These are phyloP conservation scores for Daldinia bambusicola DNA, from an alignment of 495 filamentous ascomycete genomes.

Conservation along the genomic window DNA sequence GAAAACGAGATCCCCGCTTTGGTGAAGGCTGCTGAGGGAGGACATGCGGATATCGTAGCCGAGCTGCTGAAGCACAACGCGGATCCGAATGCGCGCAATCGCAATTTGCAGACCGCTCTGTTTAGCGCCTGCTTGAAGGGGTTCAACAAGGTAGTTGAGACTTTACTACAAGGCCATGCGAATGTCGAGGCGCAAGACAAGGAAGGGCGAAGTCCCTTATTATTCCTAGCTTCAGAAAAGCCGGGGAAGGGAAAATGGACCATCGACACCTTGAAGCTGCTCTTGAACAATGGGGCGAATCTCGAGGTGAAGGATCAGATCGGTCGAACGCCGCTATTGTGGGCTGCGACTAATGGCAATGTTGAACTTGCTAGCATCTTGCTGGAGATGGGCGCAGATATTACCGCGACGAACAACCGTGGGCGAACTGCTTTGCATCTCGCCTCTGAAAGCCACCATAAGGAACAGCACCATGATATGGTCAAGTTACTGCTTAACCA, in stretches of 20 bases:
- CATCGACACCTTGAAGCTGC: slow-evolving; percentile 46
- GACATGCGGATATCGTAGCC: slow-evolving; percentile 43
- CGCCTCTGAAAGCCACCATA: slow-evolving; percentile 60
- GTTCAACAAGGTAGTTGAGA: slow-evolving; percentile 60
- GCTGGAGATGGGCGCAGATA: slow-evolving; percentile 59
- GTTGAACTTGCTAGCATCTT: slow-evolving; percentile 64
- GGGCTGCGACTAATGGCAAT: slow-evolving; percentile 72
- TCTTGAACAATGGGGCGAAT: slow-evolving; percentile 54
- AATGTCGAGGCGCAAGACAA: slow-evolving; percentile 59
- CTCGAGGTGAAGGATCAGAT: slow-evolving; percentile 58
- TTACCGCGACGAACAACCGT: slow-evolving; percentile 65
- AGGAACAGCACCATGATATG: slow-evolving; percentile 58
- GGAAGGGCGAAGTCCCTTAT: slow-evolving; percentile 44
- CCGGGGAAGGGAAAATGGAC: slow-evolving; percentile 48
- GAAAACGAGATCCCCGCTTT: slow-evolving; percentile 46
- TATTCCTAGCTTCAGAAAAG: slow-evolving; percentile 49
- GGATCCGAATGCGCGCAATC: slow-evolving; percentile 46
- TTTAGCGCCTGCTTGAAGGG: slow-evolving; percentile 70
- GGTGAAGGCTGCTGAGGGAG: slow-evolving; percentile 49
- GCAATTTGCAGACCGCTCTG: slow-evolving; percentile 58
- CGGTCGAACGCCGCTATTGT: slow-evolving; percentile 68
- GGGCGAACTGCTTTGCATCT: slow-evolving; percentile 71
- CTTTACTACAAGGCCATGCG: slow-evolving; percentile 61
- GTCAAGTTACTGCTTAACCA: slow-evolving; percentile 64
- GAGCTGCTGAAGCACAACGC: slow-evolving; percentile 45